Evolutionary conservation across 331 rosid genomes (phyloP).

Genomic region (Ulmus americana): DNA sequence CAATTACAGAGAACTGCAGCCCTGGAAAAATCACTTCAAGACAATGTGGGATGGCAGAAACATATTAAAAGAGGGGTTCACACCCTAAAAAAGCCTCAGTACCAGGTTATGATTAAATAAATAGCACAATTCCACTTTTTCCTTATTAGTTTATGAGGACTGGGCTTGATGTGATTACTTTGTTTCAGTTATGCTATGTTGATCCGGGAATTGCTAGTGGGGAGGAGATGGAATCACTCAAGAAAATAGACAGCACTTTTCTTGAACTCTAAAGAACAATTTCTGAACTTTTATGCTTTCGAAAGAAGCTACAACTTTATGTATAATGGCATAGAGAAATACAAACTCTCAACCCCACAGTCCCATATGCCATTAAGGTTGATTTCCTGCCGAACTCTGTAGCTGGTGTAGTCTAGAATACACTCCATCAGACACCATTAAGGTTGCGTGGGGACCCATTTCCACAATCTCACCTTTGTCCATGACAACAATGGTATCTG

Average conservation of each 20-base stretch:
- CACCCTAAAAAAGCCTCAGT: constrained; percentile 63
- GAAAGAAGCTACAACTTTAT: neutral
- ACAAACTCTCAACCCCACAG: neutral
- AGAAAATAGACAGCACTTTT: constrained; percentile 56
- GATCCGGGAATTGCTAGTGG: constrained; percentile 60
- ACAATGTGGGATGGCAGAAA: constrained; percentile 62
- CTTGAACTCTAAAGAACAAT: constrained; percentile 43
- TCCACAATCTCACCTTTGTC: constrained; percentile 65
- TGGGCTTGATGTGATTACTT: constrained; percentile 24
- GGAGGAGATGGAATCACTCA: constrained; percentile 54
- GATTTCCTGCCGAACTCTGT: constrained; percentile 42
- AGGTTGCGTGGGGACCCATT: constrained; percentile 63
- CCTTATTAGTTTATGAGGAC: constrained; percentile 3
- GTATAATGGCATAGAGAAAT: neutral
- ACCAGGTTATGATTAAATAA: constrained; percentile 46
- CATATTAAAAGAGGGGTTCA: constrained; percentile 61
- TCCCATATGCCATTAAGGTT: neutral
- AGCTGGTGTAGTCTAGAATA: constrained; percentile 55
- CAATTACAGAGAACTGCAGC: constrained; percentile 48
- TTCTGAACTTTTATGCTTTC: constrained; percentile 9
- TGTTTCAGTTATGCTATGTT: constrained; percentile 67
- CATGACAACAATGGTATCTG: constrained; percentile 68
- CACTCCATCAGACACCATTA: constrained; percentile 50
- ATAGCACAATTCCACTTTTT: constrained; percentile 2
- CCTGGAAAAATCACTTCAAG: constrained; percentile 51